Evolutionary conservation across 495 filamentous ascomycete genomes (phyloP).

Genomic region (Chaetomidium leptoderma): DNA sequence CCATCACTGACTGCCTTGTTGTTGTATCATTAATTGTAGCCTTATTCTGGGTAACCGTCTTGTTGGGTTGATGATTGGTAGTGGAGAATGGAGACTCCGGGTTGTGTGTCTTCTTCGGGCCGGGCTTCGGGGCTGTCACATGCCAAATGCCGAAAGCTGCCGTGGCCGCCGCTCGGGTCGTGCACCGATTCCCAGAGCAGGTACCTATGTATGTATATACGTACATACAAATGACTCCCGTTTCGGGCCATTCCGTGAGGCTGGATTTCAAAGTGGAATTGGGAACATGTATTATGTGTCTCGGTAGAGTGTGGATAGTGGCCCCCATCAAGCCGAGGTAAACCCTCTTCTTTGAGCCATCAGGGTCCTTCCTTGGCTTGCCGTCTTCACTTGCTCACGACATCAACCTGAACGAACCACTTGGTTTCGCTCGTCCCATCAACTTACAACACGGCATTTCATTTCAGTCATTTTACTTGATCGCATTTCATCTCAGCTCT

Average conservation of each 20-base stretch:
- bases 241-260: not conserved
- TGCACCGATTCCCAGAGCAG: too few species aligned
- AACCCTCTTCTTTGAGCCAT: not conserved
- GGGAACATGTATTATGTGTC: not conserved
- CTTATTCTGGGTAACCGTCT: not conserved
- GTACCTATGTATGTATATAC: too few species aligned
- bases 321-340: slow-evolving; percentile 1
- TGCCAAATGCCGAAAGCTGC: too few species aligned
- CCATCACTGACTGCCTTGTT: not conserved
- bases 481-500: not conserved
- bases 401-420: too few species aligned
- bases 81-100: not conserved
- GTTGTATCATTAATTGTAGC: slow-evolving; percentile 13
- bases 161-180: too few species aligned
- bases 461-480: not conserved
- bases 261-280: not conserved
- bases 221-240: too few species aligned
- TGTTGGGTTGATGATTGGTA: not conserved
- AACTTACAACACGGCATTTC: not conserved
- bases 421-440: too few species aligned
- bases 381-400: too few species aligned
- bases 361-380: not conserved
- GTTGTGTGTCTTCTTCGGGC: not conserved
- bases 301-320: not conserved
- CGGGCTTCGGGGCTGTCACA: not conserved